A percentile compares a stretch with the other conserved stretches of the same genome.
Evolutionary conservation across 495 filamentous ascomycete species (phyloP).

Genomic region (Aspergillus incahuasiensis): DNA sequence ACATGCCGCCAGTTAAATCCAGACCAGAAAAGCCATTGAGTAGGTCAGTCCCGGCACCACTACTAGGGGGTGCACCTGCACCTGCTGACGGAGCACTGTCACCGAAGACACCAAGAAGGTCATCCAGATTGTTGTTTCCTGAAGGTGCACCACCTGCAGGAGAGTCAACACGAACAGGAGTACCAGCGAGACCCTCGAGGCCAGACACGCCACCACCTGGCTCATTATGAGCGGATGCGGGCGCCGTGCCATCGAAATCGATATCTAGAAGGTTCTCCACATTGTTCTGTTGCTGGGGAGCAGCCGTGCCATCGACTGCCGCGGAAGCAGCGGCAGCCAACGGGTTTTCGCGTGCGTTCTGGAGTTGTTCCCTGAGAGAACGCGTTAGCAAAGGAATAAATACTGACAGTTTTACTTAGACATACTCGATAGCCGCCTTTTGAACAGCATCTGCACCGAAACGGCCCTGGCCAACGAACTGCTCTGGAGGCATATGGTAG

Average conservation of each 20-base stretch:
- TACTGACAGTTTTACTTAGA: constrained; percentile 7
- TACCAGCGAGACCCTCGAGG: constrained; percentile 69
- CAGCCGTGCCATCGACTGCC: constrained; percentile 52
- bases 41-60: constrained; percentile 49
- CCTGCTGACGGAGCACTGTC: constrained; percentile 34
- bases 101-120: constrained; percentile 81
- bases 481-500: constrained; percentile 97
- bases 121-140: constrained; percentile 68
- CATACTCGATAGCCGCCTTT: constrained; percentile 83
- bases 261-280: constrained; percentile 95
- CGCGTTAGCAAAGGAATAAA: constrained; percentile 10
- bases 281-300: constrained; percentile 61
- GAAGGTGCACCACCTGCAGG: constrained; percentile 47
- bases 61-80: constrained; percentile 21
- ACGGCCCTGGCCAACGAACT: constrained; percentile 91
- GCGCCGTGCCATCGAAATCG: constrained; percentile 93
- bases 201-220: constrained; percentile 58
- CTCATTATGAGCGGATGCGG: constrained; percentile 76
- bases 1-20: constrained; percentile 55
- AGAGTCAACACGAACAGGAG: constrained; percentile 74
- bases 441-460: constrained; percentile 94
- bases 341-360: constrained; percentile 90
- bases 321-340: constrained; percentile 79
- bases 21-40: constrained; percentile 83
- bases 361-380: constrained; percentile 63